Evolutionary conservation across 2,329 filamentous ascomycete species (phyloP).

Genomic region (Alternaria sp.): DNA sequence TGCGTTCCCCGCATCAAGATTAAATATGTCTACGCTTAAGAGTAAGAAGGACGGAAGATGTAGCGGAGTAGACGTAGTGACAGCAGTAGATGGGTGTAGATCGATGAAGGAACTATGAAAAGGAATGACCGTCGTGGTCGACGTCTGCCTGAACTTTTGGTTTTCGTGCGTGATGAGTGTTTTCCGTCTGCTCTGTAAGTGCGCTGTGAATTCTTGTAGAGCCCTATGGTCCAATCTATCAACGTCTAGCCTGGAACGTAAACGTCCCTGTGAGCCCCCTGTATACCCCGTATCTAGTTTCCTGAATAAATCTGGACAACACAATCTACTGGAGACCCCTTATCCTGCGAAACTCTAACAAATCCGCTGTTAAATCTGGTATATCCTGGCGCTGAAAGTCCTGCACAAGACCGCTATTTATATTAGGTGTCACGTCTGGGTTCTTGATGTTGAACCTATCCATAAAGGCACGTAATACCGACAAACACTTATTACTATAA

Average conservation of each 20-base stretch:
- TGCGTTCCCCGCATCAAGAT: conserved; percentile 30
- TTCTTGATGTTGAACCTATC: conserved; percentile 18
- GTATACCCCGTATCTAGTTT: conserved; percentile 14
- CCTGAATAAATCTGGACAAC: conserved; percentile 18
- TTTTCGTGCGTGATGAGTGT: conserved; percentile 30
- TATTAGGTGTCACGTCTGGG: conserved; percentile 18
- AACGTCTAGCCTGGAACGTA: conserved; percentile 15
- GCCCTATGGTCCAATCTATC: conserved; percentile 16
- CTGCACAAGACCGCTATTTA: conserved; percentile 21
- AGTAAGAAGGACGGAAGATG: conserved; percentile 30
- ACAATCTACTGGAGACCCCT: conserved; percentile 15
- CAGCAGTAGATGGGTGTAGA: conserved; percentile 29
- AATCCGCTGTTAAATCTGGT: conserved; percentile 14
- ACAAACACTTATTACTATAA: conserved; percentile 22
- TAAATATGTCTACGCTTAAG: conserved; percentile 33
- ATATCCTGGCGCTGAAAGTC: conserved; percentile 20
- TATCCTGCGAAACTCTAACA: conserved; percentile 11
- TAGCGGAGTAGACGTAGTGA: conserved; percentile 29
- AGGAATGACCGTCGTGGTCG: conserved; percentile 23
- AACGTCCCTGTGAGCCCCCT: conserved; percentile 17
- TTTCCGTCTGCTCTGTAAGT: conserved; percentile 28
- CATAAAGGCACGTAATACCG: conserved; percentile 19
- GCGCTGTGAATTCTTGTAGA: conserved; percentile 26
- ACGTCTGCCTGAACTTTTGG: conserved; percentile 29
- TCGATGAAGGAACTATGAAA: conserved; percentile 29